Evolutionary conservation across 1,284 basidiomycete species (phyloP).

Genomic region (Papiliotrema flavescens): DNA sequence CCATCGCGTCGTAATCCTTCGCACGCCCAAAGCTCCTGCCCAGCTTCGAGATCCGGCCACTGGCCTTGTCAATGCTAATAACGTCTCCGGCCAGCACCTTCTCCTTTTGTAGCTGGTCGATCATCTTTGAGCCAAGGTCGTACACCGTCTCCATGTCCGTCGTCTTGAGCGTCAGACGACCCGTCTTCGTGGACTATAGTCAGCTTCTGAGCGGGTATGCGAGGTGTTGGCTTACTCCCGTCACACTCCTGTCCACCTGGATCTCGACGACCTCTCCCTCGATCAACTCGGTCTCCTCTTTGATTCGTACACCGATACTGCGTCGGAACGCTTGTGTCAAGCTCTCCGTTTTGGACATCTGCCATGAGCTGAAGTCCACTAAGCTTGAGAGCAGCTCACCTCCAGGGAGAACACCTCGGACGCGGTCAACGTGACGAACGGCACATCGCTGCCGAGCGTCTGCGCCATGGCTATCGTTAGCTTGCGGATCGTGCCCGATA

Average conservation of each 20-base stretch:
- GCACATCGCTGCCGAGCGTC: slow-evolving; percentile 85
- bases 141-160: slow-evolving; percentile 99
- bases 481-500: slow-evolving; percentile 1
- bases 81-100: slow-evolving; percentile 96
- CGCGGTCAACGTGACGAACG: slow-evolving; percentile 94
- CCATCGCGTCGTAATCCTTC: slow-evolving; percentile 98
- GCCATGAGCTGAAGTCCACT: slow-evolving; percentile 5
- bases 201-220: slow-evolving; percentile 7
- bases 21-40: slow-evolving; percentile 93
- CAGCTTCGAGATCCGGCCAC: slow-evolving; percentile 94
- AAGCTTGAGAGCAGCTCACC: slow-evolving; percentile 24
- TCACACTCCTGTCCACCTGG: slow-evolving; percentile 93
- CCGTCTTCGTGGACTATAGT: slow-evolving; percentile 87
- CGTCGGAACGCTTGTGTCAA: slow-evolving; percentile 93
- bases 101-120: slow-evolving; percentile 92
- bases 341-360: slow-evolving; percentile 97
- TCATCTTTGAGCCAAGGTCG: slow-evolving; percentile 99
- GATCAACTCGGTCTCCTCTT: slow-evolving; percentile 95
- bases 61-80: slow-evolving; percentile 93
- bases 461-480: slow-evolving; percentile 83
- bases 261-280: slow-evolving; percentile 99
- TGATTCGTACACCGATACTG: slow-evolving; percentile 94
- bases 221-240: slow-evolving; percentile 63
- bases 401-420: slow-evolving; percentile 96
- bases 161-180: slow-evolving; percentile 95